Evolutionary conservation across 306 rosid genomes (phyloP).

Genomic region (Prunus armeniaca): DNA sequence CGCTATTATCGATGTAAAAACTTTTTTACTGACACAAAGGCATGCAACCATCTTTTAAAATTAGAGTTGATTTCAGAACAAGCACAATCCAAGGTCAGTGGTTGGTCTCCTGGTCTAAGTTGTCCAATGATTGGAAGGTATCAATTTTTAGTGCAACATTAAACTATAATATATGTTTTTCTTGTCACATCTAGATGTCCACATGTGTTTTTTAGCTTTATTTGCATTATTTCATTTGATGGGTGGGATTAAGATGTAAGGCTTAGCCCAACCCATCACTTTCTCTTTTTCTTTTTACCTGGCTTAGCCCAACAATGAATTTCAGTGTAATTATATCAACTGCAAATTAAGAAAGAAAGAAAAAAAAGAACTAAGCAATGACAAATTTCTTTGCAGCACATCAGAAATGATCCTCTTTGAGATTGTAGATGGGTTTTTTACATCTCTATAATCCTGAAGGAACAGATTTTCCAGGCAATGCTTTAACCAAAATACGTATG

Average conservation of each 20-base stretch:
- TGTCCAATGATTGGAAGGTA: not conserved
- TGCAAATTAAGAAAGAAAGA: not conserved
- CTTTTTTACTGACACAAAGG: not conserved
- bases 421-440: not conserved
- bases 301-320: too few relatives aligned
- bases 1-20: not conserved
- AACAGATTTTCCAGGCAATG: not conserved
- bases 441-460: not conserved
- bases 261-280: too few relatives aligned
- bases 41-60: not conserved
- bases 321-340: not conserved
- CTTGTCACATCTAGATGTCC: too few relatives aligned
- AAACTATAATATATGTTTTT: too few relatives aligned
- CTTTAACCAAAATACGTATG: not conserved
- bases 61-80: not conserved
- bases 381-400: not conserved
- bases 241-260: too few relatives aligned
- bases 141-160: too few relatives aligned
- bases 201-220: not conserved
- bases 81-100: not conserved
- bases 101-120: not conserved
- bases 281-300: too few relatives aligned
- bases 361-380: too few relatives aligned
- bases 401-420: not conserved
- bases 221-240: not conserved